phyloP scores from a whole-genome alignment of 495 filamentous ascomycete genomes.

The Penicillium psychrofluorescens region DNA sequence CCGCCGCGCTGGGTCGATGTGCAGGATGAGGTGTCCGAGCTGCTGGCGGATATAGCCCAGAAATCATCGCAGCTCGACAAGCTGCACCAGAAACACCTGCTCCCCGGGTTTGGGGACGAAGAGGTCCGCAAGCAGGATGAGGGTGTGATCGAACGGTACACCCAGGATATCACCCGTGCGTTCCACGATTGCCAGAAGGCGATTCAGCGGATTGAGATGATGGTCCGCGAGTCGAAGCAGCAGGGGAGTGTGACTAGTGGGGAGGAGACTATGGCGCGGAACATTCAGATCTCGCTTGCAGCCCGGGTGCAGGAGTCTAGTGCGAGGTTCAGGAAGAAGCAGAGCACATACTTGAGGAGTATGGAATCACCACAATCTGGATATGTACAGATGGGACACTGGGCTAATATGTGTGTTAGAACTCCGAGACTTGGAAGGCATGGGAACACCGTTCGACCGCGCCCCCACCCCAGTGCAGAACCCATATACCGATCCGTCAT shows the following conservation, averaged over 20 bases:
- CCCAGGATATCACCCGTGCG: constrained; percentile 76
- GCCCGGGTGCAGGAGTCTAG: constrained; percentile 87
- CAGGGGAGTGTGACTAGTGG: constrained; percentile 62
- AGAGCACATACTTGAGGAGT: constrained; percentile 95
- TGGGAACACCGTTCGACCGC: constrained; percentile 54
- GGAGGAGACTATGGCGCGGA: constrained; percentile 92
- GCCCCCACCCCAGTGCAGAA: constrained; percentile 58
- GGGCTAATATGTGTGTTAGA: constrained; percentile 42
- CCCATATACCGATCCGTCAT: constrained; percentile 67
- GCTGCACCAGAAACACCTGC: constrained; percentile 91
- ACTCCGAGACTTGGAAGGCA: constrained; percentile 69
- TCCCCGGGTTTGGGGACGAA: constrained; percentile 96
- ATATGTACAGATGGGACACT: not conserved
- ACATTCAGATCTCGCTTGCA: constrained; percentile 87
- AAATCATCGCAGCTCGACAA: constrained; percentile 82
- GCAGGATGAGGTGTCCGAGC: constrained; percentile 83
- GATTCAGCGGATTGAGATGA: constrained; percentile 77
- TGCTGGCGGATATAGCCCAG: constrained; percentile 70
- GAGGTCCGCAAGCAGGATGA: constrained; percentile 77
- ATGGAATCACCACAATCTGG: constrained; percentile 11
- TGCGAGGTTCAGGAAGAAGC: constrained; percentile 89
- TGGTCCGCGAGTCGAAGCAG: constrained; percentile 69
- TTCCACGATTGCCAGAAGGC: constrained; percentile 87
- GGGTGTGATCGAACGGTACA: constrained; percentile 79
- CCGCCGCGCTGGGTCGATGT: constrained; percentile 95